Evolutionary conservation across 441 rosid species (phyloP).

Genomic region (Corymbia citriodora): DNA sequence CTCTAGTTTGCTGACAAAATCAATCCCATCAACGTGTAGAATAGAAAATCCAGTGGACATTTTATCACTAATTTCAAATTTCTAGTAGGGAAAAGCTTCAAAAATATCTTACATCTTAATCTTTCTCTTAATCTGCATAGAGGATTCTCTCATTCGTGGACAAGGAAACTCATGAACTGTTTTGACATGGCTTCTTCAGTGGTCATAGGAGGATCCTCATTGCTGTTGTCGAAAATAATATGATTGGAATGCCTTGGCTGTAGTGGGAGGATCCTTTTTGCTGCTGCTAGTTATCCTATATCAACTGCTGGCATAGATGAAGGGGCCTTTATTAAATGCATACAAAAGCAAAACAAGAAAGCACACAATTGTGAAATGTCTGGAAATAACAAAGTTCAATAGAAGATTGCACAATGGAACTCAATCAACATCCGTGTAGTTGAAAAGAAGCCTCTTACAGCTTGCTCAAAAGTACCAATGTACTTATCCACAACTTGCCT

Average conservation of each 20-base stretch:
- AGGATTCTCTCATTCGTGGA: too few relatives aligned
- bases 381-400: background rate
- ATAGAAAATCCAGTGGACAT: background rate
- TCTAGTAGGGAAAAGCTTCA: background rate
- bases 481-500: conserved; percentile 95
- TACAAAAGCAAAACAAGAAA: background rate
- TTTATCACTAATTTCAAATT: background rate
- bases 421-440: background rate
- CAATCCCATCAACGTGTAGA: background rate
- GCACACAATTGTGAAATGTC: background rate
- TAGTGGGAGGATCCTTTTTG: too few relatives aligned
- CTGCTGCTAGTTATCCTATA: too few relatives aligned
- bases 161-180: background rate
- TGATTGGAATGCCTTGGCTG: too few relatives aligned
- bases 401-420: background rate
- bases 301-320: too few relatives aligned
- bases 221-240: background rate
- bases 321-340: background rate
- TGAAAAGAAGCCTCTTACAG: conserved; percentile 49
- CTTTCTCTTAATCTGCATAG: background rate
- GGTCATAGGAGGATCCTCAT: background rate
- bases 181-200: background rate
- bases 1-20: background rate
- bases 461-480: conserved; percentile 98
- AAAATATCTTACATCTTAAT: background rate